phyloP scores from a whole-genome alignment of 352 stramenopile species.

The Globisporangium echinulatum region DNA sequence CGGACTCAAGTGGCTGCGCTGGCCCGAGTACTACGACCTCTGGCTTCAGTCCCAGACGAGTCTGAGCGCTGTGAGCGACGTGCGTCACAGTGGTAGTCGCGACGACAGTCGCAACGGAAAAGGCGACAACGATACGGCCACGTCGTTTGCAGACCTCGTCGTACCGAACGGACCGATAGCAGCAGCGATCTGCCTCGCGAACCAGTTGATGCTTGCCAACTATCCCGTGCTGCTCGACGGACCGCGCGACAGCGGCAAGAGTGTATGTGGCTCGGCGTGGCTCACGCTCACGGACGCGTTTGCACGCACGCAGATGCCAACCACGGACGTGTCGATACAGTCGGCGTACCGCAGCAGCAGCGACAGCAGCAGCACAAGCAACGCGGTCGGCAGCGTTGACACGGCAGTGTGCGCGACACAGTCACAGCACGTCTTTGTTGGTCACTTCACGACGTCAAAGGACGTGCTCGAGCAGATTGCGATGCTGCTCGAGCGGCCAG shows the following conservation, averaged over 20 bases:
- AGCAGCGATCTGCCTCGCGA: conserved; percentile 32
- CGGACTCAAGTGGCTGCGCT: conserved; percentile 67
- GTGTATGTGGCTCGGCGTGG: conserved; percentile 25
- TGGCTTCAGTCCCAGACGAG: conserved; percentile 31
- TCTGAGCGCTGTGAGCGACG: neutral
- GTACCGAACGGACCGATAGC: conserved; percentile 32
- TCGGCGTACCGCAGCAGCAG: neutral
- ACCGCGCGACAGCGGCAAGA: conserved; percentile 42
- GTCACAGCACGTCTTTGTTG: conserved; percentile 13
- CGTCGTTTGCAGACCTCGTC: conserved; percentile 11
- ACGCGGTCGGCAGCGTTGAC: no score
- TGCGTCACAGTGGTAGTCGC: neutral
- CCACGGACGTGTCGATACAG: conserved; percentile 2
- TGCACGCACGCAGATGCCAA: conserved; percentile 21
- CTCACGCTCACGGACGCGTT: conserved; percentile 25
- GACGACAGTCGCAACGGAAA: conserved; percentile 1
- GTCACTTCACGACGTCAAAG: conserved; percentile 3
- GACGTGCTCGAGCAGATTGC: conserved; percentile 11
- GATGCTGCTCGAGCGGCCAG: conserved; percentile 6
- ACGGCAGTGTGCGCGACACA: neutral
- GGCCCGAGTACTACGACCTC: conserved; percentile 54
- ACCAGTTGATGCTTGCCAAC: conserved; percentile 36
- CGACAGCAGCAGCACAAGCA: neutral
- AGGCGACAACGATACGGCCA: neutral
- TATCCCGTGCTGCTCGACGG: conserved; percentile 38